Evolutionary conservation across 306 rosid species (phyloP).

Genomic region (Cicer judaicum): DNA sequence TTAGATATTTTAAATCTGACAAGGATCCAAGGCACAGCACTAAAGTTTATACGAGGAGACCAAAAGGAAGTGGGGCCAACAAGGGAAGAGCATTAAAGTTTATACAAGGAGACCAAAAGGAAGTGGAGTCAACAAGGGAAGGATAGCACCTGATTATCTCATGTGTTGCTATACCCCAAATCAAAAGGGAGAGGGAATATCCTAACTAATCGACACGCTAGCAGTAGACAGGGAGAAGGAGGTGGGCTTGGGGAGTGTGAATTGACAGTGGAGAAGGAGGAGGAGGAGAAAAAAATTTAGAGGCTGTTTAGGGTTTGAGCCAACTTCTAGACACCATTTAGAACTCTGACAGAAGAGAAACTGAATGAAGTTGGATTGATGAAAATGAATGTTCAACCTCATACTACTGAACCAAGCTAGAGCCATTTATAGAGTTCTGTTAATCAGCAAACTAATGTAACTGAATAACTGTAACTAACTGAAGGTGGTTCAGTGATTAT

Average conservation of each 20-base stretch:
- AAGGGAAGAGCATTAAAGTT: too few species aligned
- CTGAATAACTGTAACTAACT: neutral
- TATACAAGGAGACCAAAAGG: neutral
- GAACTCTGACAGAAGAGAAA: conserved; percentile 1
- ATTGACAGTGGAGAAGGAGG: neutral
- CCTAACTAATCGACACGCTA: too few species aligned
- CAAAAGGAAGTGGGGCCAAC: neutral
- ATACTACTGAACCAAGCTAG: neutral
- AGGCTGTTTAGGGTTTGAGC: too few species aligned
- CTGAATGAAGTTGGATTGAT: neutral
- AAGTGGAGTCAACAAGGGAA: neutral
- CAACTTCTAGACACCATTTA: too few species aligned
- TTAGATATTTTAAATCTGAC: neutral
- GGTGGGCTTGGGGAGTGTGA: too few species aligned
- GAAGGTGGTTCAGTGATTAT: neutral
- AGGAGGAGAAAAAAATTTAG: too few species aligned
- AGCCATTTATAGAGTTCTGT: neutral
- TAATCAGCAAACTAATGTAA: neutral
- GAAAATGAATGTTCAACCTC: neutral
- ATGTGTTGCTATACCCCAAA: too few species aligned
- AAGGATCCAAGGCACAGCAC: too few species aligned
- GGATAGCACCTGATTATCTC: too few species aligned
- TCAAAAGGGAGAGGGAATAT: too few species aligned
- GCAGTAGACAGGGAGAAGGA: too few species aligned
- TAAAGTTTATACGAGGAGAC: neutral